Evolutionary conservation across 352 stramenopile genomes (phyloP).

Genomic region (Phytopythium sindhum): DNA sequence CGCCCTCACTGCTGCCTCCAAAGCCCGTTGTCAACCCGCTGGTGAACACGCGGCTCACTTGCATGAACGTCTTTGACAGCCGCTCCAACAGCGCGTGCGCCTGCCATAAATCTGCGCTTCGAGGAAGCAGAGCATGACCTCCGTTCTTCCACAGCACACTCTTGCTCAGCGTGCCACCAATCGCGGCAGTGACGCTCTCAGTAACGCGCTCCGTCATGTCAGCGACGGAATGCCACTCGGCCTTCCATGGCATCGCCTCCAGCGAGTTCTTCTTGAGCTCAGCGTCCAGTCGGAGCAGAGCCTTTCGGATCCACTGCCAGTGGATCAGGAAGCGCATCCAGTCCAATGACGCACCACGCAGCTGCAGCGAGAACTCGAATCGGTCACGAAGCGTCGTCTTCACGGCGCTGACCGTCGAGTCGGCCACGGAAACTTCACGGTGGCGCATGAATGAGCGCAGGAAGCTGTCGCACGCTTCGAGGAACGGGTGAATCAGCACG

Average conservation of each 20-base stretch:
- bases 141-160: constrained; percentile 93
- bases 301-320: constrained; percentile 78
- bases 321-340: constrained; percentile 85
- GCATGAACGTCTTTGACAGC: constrained; percentile 61
- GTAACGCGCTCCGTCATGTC: constrained; percentile 77
- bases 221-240: constrained; percentile 40
- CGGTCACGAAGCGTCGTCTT: constrained; percentile 51
- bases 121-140: constrained; percentile 78
- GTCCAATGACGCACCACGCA: constrained; percentile 49
- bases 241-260: constrained; percentile 13
- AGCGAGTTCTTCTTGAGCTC: constrained; percentile 14
- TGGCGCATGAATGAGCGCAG: constrained; percentile 22
- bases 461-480: constrained; percentile 59
- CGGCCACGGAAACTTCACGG: constrained; percentile 4
- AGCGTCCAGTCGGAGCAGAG: constrained; percentile 31
- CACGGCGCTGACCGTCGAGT: constrained; percentile 19
- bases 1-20: constrained; percentile 10
- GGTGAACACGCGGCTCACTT: constrained; percentile 25
- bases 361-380: constrained; percentile 78
- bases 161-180: constrained; percentile 62
- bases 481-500: constrained; percentile 68
- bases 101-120: constrained; percentile 59
- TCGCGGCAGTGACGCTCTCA: constrained; percentile 62
- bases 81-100: constrained; percentile 66
- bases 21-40: neutral